Base-by-base conservation (phyloP, 768 basidiomycete genomes). In the Tephrocybe sp. region DNA sequence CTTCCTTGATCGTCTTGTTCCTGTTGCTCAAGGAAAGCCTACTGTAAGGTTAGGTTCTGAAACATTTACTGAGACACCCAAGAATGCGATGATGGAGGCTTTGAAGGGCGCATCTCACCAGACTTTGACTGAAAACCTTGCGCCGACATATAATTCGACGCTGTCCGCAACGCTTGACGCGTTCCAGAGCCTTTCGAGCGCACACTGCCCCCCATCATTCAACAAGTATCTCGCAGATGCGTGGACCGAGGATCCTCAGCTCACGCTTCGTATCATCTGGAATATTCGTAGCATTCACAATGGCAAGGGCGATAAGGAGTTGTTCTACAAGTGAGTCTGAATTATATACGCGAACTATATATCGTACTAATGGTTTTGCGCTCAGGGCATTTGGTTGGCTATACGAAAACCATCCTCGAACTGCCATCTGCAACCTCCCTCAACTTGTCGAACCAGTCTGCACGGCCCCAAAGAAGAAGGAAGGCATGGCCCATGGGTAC, bases 181-280 rank as follows among this genome's bases (percentile, higher is more conserved):
- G 0, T 87, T 85, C 63, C 64, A 75, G n/a, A 55, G 60, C 14
- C 55, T 85, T 13, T 64, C 63, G 6, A 58, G 59, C 1, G 57
- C 64, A 13, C 52, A 65, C 0, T 16, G 48, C 1, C 58, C 60
- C 2, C 14, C 23, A 0, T 40, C 53, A 0, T 58, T 82, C 16
- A 64, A 72, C 43, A 32, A 40, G 0, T 60, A 71, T 40, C 72
- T 89, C 1, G 58, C 62, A 0, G 67, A 72, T 5, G 73, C 84
- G 2, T 89, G 85, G 85, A 62, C 59, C 22, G 78, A 83, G 51
- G 80, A 87, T 58, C 68, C 84, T 0, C 54, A 61, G 7, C 56
- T 82, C n/a, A 85, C 86, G 0, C 71, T 88, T 33, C 73, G 75
- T 31, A 69, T 88, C 49, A 84, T 90, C 53, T 88, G 85, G 83